Percentiles rank a stretch among this genome's conserved stretches.
Evolutionary conservation across 148 eudicot genomes (phyloP).

Genomic region (Simmondsia chinensis): DNA sequence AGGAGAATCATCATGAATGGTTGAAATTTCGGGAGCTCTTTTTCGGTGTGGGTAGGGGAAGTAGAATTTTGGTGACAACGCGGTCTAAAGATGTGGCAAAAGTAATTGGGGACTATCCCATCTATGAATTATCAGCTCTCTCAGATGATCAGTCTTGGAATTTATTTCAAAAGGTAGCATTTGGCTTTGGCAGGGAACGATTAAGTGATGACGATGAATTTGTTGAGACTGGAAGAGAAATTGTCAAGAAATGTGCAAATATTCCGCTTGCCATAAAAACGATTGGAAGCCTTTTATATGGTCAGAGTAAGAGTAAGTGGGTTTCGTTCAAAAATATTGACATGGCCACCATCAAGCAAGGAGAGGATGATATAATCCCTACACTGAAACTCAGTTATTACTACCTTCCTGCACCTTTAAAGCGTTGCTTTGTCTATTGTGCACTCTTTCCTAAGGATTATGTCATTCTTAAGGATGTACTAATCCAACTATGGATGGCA

Average conservation of each 20-base stretch:
- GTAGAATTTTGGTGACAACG: slow-evolving; percentile 12
- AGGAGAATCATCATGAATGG: slow-evolving; percentile 10
- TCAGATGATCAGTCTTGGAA: slow-evolving; percentile 19
- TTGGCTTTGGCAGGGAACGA: not conserved
- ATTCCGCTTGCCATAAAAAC: slow-evolving; percentile 21
- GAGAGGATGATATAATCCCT: not conserved
- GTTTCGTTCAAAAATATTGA: not conserved
- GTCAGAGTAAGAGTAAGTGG: slow-evolving; percentile 13
- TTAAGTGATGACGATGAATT: not conserved
- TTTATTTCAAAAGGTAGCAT: slow-evolving; percentile 14
- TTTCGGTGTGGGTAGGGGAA: slow-evolving; percentile 3
- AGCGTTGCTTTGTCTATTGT: slow-evolving; percentile 36
- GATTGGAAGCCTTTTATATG: slow-evolving; percentile 10
- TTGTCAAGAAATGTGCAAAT: slow-evolving; percentile 16
- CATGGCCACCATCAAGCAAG: slow-evolving; percentile 2
- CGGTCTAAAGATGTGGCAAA: slow-evolving; percentile 11
- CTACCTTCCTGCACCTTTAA: slow-evolving; percentile 16
- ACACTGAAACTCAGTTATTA: slow-evolving; percentile 24
- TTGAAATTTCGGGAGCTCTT: not conserved
- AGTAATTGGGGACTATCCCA: not conserved
- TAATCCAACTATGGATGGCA: slow-evolving; percentile 31
- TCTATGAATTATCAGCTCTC: slow-evolving; percentile 8
- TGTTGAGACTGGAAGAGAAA: slow-evolving; percentile 12
- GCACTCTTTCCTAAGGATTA: slow-evolving; percentile 31
- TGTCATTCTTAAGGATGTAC: not conserved